These are phyloP conservation scores for Tolypocladium inflatum DNA, from an alignment of 2,329 filamentous ascomycete species.

Conservation along the genomic window DNA sequence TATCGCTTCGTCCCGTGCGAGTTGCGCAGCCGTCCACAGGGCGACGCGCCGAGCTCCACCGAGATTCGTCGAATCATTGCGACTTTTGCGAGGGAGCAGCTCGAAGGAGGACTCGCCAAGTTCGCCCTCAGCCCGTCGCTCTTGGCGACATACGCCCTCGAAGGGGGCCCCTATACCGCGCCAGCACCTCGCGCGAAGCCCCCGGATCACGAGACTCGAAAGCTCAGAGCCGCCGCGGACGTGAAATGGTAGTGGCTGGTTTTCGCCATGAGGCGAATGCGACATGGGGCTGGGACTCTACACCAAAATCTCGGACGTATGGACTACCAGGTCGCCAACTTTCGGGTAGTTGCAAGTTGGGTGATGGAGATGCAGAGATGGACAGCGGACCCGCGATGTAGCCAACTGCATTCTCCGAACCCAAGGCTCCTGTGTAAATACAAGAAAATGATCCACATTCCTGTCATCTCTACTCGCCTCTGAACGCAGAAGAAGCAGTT, in stretches of 20 bases:
- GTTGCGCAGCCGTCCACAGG: background rate
- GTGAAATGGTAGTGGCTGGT: background rate
- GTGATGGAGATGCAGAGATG: too few relatives aligned
- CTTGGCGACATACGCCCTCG: constrained; percentile 4
- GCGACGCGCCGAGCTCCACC: constrained; percentile 13
- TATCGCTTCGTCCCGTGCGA: constrained; percentile 10
- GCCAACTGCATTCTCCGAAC: too few relatives aligned
- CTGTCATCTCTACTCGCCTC: too few relatives aligned
- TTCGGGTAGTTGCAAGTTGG: background rate
- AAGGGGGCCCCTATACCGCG: background rate
- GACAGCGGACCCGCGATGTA: too few relatives aligned
- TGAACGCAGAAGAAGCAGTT: background rate
- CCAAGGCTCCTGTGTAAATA: too few relatives aligned
- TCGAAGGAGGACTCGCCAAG: background rate
- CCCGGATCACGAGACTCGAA: background rate
- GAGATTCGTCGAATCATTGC: constrained; percentile 11
- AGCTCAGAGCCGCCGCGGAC: background rate
- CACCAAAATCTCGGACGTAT: too few relatives aligned
- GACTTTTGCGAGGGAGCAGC: background rate
- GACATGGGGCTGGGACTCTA: too few relatives aligned
- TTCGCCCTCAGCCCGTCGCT: constrained; percentile 5
- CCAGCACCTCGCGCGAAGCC: background rate
- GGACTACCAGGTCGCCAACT: background rate
- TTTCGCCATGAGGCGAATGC: background rate
- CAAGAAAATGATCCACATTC: too few relatives aligned